Evolutionary conservation across 225 moss, liverwort and hornwort genomes (phyloP), one percentile per base, ranked within the genome.

Genomic region (Pseudisothecium myosuroides): DNA sequence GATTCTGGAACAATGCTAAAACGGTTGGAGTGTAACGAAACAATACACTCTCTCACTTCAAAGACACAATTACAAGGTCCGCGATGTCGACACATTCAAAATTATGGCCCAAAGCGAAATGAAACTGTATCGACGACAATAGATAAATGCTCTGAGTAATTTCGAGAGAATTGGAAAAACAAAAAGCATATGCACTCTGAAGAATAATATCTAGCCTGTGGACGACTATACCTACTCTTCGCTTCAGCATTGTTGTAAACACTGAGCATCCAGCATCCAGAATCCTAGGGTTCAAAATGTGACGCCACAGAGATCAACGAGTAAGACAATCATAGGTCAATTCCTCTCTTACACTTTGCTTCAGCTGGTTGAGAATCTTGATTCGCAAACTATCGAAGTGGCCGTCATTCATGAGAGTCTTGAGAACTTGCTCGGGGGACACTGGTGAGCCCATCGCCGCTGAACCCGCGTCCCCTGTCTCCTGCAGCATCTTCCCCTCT

Each of bases 381-480:
- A 94, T 91, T 77, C 95, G 95, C 90, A 95, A 84, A 87, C 94
- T 94, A 87, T 96, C 96, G 63, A 96, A 96, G 61, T 94, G 93
- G 86, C 96, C 96, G 87, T 96, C 94, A 85, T 96, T 93, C 96
- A 96, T 96, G 81, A 94, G 94, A 86, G 93, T 92, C 90, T 93
- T 93, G 83, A 94, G 94, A 69, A 94, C 94, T 92, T 94, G 93
- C 88, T 93, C 92, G 34, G 94, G 94, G 86, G 94, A 91, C 66
- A 94, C 94, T 65, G 93, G 93, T 69, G 94, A 93, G 83, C 94
- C 93, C 94, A 93, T 91, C 77, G 94, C 94, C 82, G 93, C 91
- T 90, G 94, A 94, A 87, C 93, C 94, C 90, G 94, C 94, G 89
- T 94, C 94, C 90, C 92, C 94, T 89, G 94, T 93, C 92, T 94